A percentile compares a stretch with the other conserved stretches of the same genome.
Conservation (phyloP, 1,139 yeast species). For the Hanseniaspora sp. region DNA sequence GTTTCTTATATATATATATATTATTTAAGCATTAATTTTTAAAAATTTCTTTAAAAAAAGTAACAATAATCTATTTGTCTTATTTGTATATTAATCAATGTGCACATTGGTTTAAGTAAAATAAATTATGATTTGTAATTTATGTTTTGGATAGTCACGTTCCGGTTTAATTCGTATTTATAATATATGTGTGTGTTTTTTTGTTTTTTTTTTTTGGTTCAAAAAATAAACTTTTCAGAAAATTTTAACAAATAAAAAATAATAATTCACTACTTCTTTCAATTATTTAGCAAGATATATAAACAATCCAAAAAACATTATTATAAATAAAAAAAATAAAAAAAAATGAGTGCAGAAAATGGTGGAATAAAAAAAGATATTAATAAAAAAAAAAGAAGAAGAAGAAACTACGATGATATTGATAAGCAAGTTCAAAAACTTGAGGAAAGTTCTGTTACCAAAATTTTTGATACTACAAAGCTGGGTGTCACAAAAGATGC, state of each 20-base stretch:
- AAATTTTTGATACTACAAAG: not conserved
- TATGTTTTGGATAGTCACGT: too few species aligned
- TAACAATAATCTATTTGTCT: too few species aligned
- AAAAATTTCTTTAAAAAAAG: too few species aligned
- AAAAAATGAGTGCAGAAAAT: not conserved
- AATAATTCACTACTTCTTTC: not conserved
- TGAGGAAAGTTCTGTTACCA: not conserved
- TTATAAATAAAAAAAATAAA: not conserved
- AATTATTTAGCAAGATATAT: not conserved
- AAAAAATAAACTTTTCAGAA: too few species aligned
- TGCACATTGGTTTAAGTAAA: too few species aligned
- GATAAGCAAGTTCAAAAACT: constrained; percentile 12
- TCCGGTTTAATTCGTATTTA: not conserved
- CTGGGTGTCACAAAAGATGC: constrained; percentile 29
- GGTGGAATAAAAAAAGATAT: constrained; percentile 4
- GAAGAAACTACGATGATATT: constrained; percentile 15
- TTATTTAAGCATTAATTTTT: too few species aligned
- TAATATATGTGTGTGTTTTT: not conserved
- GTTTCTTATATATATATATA: not conserved
- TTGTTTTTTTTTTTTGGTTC: too few species aligned
- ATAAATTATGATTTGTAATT: too few species aligned
- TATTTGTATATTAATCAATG: too few species aligned
- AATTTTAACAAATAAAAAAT: too few species aligned
- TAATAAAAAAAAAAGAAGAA: constrained; percentile 12
- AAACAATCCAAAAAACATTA: not conserved